Evolutionary conservation across 352 stramenopile genomes (phyloP), one percentile per base, ranked within the genome.

Genomic region (Blastocystis sp.): DNA sequence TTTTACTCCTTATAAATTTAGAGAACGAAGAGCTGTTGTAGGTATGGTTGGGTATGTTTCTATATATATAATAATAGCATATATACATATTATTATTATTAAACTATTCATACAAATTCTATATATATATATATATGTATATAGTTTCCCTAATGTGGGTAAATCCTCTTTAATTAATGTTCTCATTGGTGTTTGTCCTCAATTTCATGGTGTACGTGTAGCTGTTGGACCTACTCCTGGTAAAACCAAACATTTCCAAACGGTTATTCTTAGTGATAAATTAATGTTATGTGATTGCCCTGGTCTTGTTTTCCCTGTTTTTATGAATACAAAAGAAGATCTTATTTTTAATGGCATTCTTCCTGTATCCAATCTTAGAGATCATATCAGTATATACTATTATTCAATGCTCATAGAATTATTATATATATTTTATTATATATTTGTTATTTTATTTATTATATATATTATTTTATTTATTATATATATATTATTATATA

Each of bases 221-320:
- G 91, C 78, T 23, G 92, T 99, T 10, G 89, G 86, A 41, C 77
- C 84, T 21, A 95, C 93, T 31, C 92, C 92, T 4, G 92, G 92
- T 58, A 98, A 99, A 71, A 99, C 92, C 3, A 98, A 98, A 70
- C 92, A 99, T 75, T 98, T 99, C 64, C 92, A 98, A 80, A 99
- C 92, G 35, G 73, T 98, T 34, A 73, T 95, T 6, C 68, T 98
- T 13, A 93, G 83, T 18, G 79, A 94, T 70, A 88, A 27, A 25
- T 75, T 96, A 59, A 92, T 95, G 78, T 77, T 98, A n/a, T 98
- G 90, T 67, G 92, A 98, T 83, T 98, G 92, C 69, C 92, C 92
- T 3, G 92, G 92, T 67, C 77, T 99, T 16, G 92, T 99, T 4
- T 98, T 99, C 73, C 92, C 92, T 1, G 94, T 84, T 33, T 96